A percentile compares a stretch with the other conserved stretches of the same genome.
Conservation (phyloP, 2,329 filamentous ascomycete genomes). For the Fusarium siculi region DNA sequence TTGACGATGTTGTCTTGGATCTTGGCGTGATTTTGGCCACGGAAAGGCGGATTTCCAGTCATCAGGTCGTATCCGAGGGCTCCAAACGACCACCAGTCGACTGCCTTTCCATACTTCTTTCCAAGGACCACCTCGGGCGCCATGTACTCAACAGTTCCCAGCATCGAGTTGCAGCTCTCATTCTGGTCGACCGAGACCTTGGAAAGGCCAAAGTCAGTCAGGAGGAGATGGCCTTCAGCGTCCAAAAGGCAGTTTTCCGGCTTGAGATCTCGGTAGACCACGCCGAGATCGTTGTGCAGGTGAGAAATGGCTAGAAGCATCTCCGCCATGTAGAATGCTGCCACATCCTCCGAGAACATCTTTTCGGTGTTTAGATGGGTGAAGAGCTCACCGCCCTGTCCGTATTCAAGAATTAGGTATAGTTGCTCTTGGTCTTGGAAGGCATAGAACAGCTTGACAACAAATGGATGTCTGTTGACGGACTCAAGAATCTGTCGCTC, state of each 20-base stretch:
- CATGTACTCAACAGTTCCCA: constrained; percentile 99
- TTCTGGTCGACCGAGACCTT: constrained; percentile 82
- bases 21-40: constrained; percentile 90
- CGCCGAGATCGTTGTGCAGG: constrained; percentile 89
- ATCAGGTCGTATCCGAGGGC: constrained; percentile 92
- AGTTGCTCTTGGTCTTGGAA: constrained; percentile 99
- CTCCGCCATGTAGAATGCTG: constrained; percentile 98
- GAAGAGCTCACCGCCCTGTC: constrained; percentile 95
- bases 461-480: constrained; percentile 95
- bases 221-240: constrained; percentile 86
- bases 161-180: constrained; percentile 83
- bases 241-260: constrained; percentile 97
- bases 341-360: constrained; percentile 91
- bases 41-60: constrained; percentile 91
- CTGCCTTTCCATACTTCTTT: constrained; percentile 89
- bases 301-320: constrained; percentile 95
- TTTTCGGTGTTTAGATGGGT: constrained; percentile 93
- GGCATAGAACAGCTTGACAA: constrained; percentile 97
- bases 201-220: constrained; percentile 96
- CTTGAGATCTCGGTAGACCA: constrained; percentile 97
- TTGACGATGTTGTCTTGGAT: constrained; percentile 96
- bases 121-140: constrained; percentile 93
- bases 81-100: constrained; percentile 99
- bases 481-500: constrained; percentile 95
- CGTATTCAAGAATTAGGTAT: constrained; percentile 97